Conservation (phyloP, 1,284 basidiomycete species). For the Cutaneotrichosporon sp. region DNA sequence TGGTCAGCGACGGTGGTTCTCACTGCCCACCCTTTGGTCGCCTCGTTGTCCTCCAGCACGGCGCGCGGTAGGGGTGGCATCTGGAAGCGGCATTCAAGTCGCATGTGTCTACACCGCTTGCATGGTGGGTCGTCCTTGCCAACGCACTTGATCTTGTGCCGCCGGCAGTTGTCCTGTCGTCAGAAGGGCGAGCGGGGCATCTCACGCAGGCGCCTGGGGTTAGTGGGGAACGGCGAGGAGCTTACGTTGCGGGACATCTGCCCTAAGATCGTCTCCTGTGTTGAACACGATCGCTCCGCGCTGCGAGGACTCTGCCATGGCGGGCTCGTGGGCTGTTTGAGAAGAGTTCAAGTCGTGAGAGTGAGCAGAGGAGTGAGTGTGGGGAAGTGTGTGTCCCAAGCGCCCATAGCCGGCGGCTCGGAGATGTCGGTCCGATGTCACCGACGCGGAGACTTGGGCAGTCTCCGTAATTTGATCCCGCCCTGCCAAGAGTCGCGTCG, state of each 20-base stretch:
- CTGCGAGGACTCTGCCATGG: background rate
- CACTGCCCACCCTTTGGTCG: slow-evolving; percentile 6
- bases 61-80: slow-evolving; percentile 28
- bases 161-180: slow-evolving; percentile 23
- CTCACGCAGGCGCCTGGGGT: slow-evolving; percentile 1
- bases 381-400: too few relatives aligned
- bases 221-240: background rate
- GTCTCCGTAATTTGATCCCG: background rate
- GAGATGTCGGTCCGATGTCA: too few relatives aligned
- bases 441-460: background rate
- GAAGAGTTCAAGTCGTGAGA: background rate
- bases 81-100: slow-evolving; percentile 26
- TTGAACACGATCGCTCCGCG: background rate
- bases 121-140: slow-evolving; percentile 34
- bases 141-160: slow-evolving; percentile 32
- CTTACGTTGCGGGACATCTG: slow-evolving; percentile 2
- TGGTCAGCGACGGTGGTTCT: background rate
- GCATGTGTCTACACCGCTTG: slow-evolving; percentile 28
- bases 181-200: background rate
- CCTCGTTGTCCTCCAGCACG: slow-evolving; percentile 12
- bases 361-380: too few relatives aligned
- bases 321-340: background rate
- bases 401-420: background rate
- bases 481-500: background rate
- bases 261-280: background rate